Base-by-base conservation (phyloP, 2,329 filamentous ascomycete genomes). In the Ophiobolus disseminans region DNA sequence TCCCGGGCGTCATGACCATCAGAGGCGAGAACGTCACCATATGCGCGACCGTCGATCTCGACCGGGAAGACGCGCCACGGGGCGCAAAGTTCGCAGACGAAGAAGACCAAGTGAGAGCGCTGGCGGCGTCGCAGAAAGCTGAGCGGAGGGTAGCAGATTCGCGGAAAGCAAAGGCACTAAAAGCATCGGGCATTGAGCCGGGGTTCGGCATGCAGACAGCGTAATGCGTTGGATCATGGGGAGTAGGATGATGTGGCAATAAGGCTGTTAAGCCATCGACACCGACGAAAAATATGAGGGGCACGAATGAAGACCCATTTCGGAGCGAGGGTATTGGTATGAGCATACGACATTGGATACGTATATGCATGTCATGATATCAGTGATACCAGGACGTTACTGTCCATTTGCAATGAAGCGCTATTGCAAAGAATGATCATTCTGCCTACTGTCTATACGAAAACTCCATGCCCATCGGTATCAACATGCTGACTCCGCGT, bases 21-120 rank as follows among this genome's bases (percentile, higher is more conserved):
- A 83, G 94, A 50, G 94, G 94, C 60, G 94, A 99, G 78, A 99
- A 99, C 73, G 94, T 99, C n/a, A 81, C 96, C 41, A 80, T 99
- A 35, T 82, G 97, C 14, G 94, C 94, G 28, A 95, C 97, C 75
- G 96, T 99, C 65, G 94, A 99, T 72, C 84, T 99, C 19, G 94
- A 99, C 78, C 91, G 89, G 68, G 94, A 99, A 74, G 94, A 99
- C 73, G 87, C 95, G 49, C 81, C 91, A 11, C 91, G 90, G 1
- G 85, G 86, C 23, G 91, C 88, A 62, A 79, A 82, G 59, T 78
- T 80, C 56, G 91, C 86, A 1, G 82, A 90, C 1, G 78, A 86
- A 38, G 78, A 86, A 38, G 83, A 87, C 37, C 76, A 87, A 55
- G 90, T 96, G 23, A 84, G 87, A 62, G 77, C 86, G 54, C 87